Conservation (phyloP, 495 filamentous ascomycete genomes). For the Melanomma pulvis-pyrius region DNA sequence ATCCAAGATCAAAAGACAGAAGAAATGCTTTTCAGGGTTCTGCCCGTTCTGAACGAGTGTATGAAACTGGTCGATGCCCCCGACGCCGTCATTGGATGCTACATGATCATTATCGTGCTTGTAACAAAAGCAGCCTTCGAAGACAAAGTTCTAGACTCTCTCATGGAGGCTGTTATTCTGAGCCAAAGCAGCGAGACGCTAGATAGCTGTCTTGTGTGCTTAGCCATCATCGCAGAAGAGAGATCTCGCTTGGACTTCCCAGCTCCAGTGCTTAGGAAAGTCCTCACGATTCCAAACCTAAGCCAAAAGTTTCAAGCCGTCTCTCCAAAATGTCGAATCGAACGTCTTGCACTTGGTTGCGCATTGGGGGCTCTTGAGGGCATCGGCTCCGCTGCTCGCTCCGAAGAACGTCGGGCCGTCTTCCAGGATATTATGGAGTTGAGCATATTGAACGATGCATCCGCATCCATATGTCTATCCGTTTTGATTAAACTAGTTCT, state of each 20-base stretch:
- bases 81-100: conserved; percentile 79
- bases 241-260: conserved; percentile 60
- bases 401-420: conserved; percentile 40
- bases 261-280: conserved; percentile 65
- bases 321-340: conserved; percentile 65
- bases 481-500: conserved; percentile 8
- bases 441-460: conserved; percentile 62
- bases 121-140: conserved; percentile 77
- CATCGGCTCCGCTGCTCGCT: neutral
- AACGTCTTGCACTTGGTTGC: conserved; percentile 72
- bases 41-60: conserved; percentile 75
- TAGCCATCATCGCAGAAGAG: conserved; percentile 78
- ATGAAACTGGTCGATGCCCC: conserved; percentile 71
- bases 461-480: conserved; percentile 60
- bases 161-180: conserved; percentile 83
- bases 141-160: conserved; percentile 69
- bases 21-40: conserved; percentile 70
- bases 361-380: conserved; percentile 62
- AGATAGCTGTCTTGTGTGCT: conserved; percentile 73
- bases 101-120: conserved; percentile 85
- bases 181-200: conserved; percentile 74
- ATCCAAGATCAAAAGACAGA: conserved; percentile 58
- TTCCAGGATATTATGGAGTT: conserved; percentile 64
- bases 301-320: conserved; percentile 62
- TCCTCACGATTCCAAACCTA: conserved; percentile 62